Conservation (phyloP, 352 stramenopile genomes). For the Phytophthora uliginosa region DNA sequence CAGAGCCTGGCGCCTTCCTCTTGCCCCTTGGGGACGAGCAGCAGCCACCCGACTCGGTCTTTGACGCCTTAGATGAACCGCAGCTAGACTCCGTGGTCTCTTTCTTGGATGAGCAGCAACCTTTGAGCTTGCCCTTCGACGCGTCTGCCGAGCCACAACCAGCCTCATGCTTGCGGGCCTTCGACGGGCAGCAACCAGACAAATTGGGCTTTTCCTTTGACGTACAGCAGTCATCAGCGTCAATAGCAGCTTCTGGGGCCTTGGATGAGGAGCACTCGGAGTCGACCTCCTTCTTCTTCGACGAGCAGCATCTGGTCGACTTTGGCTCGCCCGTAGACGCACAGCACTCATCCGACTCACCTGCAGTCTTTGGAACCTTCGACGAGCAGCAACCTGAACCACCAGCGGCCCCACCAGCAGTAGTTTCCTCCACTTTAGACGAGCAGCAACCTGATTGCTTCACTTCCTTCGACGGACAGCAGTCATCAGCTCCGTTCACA, state of each 20-base stretch:
- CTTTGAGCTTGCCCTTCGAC: background rate
- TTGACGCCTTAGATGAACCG: conserved; percentile 15
- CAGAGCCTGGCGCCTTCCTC: conserved; percentile 15
- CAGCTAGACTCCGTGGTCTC: conserved; percentile 9
- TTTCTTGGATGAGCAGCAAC: conserved; percentile 21
- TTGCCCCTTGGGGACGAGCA: conserved; percentile 21
- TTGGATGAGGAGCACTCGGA: conserved; percentile 21
- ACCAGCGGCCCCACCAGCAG: background rate
- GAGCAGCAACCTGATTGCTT: background rate
- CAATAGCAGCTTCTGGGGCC: background rate
- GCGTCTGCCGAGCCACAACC: background rate
- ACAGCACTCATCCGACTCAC: background rate
- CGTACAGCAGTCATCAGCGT: conserved; percentile 8
- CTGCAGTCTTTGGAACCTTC: background rate
- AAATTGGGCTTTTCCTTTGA: conserved; percentile 4
- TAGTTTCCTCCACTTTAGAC: background rate
- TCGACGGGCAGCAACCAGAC: conserved; percentile 19
- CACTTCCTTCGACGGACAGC: background rate
- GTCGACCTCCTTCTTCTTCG: conserved; percentile 8
- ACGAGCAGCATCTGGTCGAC: conserved; percentile 22
- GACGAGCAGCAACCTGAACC: conserved; percentile 16
- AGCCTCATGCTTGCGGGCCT: background rate
- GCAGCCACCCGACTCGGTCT: conserved; percentile 9
- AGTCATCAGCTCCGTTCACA: background rate
- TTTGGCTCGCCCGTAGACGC: conserved; percentile 3